Conservation (phyloP, 2,329 filamentous ascomycete genomes). For the Teratosphaeria gauchensis region DNA sequence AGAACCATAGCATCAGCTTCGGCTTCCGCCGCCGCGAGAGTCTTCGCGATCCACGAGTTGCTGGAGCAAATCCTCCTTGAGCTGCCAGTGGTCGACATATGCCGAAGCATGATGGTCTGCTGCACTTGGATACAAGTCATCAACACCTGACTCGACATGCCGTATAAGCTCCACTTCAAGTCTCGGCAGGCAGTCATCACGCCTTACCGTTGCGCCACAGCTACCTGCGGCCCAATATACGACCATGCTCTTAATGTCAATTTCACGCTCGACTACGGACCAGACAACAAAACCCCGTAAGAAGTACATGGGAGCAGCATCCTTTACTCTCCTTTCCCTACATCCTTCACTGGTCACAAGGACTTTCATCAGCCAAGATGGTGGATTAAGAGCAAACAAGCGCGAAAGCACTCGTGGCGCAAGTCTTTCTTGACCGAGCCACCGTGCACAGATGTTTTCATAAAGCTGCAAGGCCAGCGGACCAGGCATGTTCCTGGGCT, state of each 20-base stretch:
- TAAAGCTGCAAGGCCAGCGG: no score
- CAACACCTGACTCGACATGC: neutral
- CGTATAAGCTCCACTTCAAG: neutral
- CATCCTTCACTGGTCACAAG: no score
- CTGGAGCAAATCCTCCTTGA: slow-evolving; percentile 1
- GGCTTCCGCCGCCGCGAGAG: neutral
- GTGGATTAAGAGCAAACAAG: no score
- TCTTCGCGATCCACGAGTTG: neutral
- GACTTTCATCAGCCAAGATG: no score
- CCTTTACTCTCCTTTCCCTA: no score
- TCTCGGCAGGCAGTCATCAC: neutral
- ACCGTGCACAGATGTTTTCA: no score
- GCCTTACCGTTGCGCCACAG: neutral
- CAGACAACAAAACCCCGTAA: no score
- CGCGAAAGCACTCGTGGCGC: no score
- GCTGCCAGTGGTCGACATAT: neutral
- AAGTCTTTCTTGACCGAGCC: no score
- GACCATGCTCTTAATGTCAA: neutral
- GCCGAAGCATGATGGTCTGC: neutral
- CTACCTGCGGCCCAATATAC: neutral
- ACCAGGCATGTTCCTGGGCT: no score
- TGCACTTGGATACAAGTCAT: neutral
- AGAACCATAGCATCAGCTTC: neutral
- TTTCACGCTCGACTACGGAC: no score
- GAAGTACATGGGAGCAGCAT: no score